Evolutionary conservation across 78 protist species (phyloP), one percentile per base, ranked within the genome.

Genomic region (Bigelowiella natans): DNA sequence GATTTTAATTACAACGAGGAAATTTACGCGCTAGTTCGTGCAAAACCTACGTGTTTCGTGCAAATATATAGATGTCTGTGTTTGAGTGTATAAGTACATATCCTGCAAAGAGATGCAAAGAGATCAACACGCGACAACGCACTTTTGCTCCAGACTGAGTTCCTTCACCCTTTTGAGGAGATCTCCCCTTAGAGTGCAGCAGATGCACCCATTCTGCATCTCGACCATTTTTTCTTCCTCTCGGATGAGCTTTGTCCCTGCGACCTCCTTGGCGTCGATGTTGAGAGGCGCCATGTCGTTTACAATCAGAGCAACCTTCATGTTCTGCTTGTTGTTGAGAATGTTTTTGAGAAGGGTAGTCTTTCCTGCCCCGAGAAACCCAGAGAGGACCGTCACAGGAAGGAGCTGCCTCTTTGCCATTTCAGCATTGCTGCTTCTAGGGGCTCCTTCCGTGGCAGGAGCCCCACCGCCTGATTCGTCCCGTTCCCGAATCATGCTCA

Each of bases 151-250:
- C n/a, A n/a, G n/a, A n/a, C n/a, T 39, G 31, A 88, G 1, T 82
- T 18, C 31, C 31, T n/a, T 82, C 1, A 88, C 11, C 29, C 85
- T 34, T n/a, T 88, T 38, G 26, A 88, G 0, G 82, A 88, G 29
- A 30, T 88, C 90, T 38, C 40, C 90, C 11, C 37, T 37, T 1
- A 2, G n/a, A 29, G 82, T 36, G 89, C 92, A 90, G 89, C 98
- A 97, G n/a, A 96, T 95, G 94, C 98, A 97, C 36, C 98, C 98
- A 92, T 97, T 96, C 82, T 84, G 85, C 90, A 97, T 88, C 89
- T 94, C 95, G 11, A 97, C 92, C 88, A 94, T 36, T 18, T 92
- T 82, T 36, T 1, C 90, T 0, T 0, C 26, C 0, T 29, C 64
- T 26, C 0, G 0, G n/a, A n/a, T n/a, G n/a, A n/a, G n/a, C n/a